phyloP scores from a whole-genome alignment of 2,329 filamentous ascomycete species.

The Colletotrichum coccodes region DNA sequence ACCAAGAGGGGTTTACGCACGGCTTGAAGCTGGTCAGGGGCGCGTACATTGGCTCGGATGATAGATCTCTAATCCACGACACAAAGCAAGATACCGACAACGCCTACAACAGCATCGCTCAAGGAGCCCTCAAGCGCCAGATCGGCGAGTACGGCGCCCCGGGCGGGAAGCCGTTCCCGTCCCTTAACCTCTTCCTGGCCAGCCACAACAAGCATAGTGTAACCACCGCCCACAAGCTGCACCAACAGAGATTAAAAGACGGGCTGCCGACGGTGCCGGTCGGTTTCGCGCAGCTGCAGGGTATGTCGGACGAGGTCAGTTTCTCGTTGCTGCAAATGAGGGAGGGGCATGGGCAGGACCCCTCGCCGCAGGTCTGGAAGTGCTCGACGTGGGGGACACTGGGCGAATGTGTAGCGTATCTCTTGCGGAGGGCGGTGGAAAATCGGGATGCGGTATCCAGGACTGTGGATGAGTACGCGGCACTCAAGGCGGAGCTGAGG shows the following conservation, averaged over 20 bases:
- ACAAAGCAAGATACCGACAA: constrained; percentile 77
- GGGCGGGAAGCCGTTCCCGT: constrained; percentile 61
- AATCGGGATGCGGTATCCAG: constrained; percentile 46
- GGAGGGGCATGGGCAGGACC: not conserved
- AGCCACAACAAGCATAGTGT: constrained; percentile 73
- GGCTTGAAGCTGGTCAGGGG: constrained; percentile 82
- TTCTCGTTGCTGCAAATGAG: constrained; percentile 60
- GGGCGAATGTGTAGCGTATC: constrained; percentile 40
- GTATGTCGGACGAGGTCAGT: constrained; percentile 95
- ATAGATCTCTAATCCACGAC: constrained; percentile 75
- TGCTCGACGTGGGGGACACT: constrained; percentile 42
- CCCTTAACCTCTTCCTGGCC: constrained; percentile 76
- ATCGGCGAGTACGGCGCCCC: constrained; percentile 57
- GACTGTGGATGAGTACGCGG: constrained; percentile 42
- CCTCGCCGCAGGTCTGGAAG: constrained; percentile 37
- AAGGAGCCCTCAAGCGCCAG: constrained; percentile 71
- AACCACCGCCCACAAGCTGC: constrained; percentile 70
- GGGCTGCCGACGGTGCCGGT: constrained; percentile 52
- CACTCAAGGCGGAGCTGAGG: constrained; percentile 41
- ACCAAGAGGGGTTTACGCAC: constrained; percentile 69
- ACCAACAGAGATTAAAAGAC: constrained; percentile 60
- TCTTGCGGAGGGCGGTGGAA: constrained; percentile 39
- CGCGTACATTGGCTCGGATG: constrained; percentile 77
- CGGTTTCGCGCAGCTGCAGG: constrained; percentile 45
- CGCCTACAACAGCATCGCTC: constrained; percentile 78